phyloP scores from a whole-genome alignment of 2,329 filamentous ascomycete species.

The Nigrospora oryzae region DNA sequence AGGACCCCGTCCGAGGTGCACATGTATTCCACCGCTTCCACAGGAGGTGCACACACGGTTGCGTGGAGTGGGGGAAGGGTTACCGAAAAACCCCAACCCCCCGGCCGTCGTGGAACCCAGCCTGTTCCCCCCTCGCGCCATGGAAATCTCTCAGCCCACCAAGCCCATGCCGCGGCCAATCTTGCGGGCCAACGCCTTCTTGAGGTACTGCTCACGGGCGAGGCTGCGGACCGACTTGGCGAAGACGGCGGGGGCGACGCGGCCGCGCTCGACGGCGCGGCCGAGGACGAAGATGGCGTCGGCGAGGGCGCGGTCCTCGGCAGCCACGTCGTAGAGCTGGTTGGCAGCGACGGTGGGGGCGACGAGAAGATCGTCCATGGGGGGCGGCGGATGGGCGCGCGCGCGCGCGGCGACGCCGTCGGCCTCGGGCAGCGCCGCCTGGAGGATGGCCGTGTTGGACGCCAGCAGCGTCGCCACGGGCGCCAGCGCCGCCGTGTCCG shows the following conservation, averaged over 20 bases:
- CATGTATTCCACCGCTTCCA: too few relatives aligned
- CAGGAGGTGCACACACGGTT: too few relatives aligned
- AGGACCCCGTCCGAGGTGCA: too few relatives aligned
- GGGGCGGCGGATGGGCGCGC: conserved; percentile 59
- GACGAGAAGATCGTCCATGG: conserved; percentile 86
- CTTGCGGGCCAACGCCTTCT: conserved; percentile 73
- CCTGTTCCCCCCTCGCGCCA: too few relatives aligned
- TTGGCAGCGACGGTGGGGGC: conserved; percentile 88
- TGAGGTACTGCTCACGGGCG: conserved; percentile 73
- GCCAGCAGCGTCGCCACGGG: conserved; percentile 63
- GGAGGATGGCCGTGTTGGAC: conserved; percentile 71
- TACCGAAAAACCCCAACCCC: too few relatives aligned
- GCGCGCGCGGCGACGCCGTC: conserved; percentile 70
- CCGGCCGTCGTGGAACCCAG: too few relatives aligned
- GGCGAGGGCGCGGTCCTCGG: conserved; percentile 78
- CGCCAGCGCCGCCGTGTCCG: conserved; percentile 64
- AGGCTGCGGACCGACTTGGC: conserved; percentile 68
- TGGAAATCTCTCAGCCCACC: conserved; percentile 15
- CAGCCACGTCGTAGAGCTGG: conserved; percentile 82
- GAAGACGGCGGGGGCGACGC: conserved; percentile 65
- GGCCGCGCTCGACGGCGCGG: conserved; percentile 63
- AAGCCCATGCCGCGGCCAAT: conserved; percentile 71
- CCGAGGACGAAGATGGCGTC: conserved; percentile 82
- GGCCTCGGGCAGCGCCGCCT: conserved; percentile 68
- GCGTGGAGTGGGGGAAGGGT: too few relatives aligned